Conservation (phyloP, 2,329 filamentous ascomycete species). For the Gnomoniopsis smithogilvyi region DNA sequence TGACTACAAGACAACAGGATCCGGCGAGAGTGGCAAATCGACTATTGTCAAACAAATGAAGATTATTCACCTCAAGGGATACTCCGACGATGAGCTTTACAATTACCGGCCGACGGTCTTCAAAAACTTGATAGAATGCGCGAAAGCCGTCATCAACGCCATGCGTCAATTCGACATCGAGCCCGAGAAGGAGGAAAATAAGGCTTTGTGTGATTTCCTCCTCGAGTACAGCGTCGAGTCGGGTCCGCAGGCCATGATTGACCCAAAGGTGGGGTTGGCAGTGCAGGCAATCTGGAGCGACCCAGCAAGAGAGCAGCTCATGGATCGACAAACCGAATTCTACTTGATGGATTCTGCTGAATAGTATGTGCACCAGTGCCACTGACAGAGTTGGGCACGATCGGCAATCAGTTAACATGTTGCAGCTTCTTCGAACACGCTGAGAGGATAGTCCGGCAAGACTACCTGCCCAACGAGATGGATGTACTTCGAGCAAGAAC, state of each 20-base stretch:
- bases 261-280: slow-evolving; percentile 76
- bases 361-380: slow-evolving; percentile 65
- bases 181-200: slow-evolving; percentile 68
- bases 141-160: slow-evolving; percentile 85
- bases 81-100: slow-evolving; percentile 88
- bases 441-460: slow-evolving; percentile 73
- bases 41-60: slow-evolving; percentile 99
- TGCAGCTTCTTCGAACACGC: slow-evolving; percentile 95
- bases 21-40: slow-evolving; percentile 97
- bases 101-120: slow-evolving; percentile 96
- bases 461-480: slow-evolving; percentile 90
- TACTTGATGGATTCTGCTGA: slow-evolving; percentile 99
- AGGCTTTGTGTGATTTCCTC: slow-evolving; percentile 74
- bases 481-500: slow-evolving; percentile 94
- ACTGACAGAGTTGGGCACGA: no score
- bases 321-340: slow-evolving; percentile 96
- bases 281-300: slow-evolving; percentile 89
- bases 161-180: slow-evolving; percentile 91
- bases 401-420: not conserved
- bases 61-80: slow-evolving; percentile 98
- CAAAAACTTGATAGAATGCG: slow-evolving; percentile 97
- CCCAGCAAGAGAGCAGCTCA: slow-evolving; percentile 73
- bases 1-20: slow-evolving; percentile 59
- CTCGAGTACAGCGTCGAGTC: slow-evolving; percentile 87
- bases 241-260: slow-evolving; percentile 81